Percentiles rank a stretch among this genome's conserved stretches.
These are phyloP conservation scores for Globisporangium megalacanthum DNA, from an alignment of 352 stramenopile genomes.

Conservation along the genomic window DNA sequence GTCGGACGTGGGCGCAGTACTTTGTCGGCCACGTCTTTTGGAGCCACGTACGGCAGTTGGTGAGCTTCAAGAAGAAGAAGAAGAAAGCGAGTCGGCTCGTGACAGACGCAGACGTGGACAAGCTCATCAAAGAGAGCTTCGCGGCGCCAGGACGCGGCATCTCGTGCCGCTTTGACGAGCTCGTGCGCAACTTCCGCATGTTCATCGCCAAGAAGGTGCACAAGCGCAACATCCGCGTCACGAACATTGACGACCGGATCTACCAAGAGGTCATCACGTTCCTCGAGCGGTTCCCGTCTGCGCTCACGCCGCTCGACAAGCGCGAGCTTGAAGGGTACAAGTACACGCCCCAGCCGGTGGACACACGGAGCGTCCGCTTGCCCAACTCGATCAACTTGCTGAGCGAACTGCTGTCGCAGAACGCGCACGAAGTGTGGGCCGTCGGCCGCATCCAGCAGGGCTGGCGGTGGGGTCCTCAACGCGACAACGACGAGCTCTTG, in stretches of 20 bases:
- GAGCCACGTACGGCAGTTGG: conserved; percentile 32
- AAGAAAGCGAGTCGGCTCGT: conserved; percentile 48
- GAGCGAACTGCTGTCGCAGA: conserved; percentile 62
- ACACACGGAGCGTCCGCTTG: conserved; percentile 57
- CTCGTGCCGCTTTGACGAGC: conserved; percentile 73
- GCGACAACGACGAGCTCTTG: conserved; percentile 65
- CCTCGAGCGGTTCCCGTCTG: conserved; percentile 66
- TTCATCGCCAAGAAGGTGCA: conserved; percentile 78
- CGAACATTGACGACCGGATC: conserved; percentile 65
- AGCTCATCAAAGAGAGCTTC: conserved; percentile 60
- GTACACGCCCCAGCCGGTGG: conserved; percentile 59
- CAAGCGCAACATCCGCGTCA: conserved; percentile 41
- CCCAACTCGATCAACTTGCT: conserved; percentile 59
- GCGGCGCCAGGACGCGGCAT: conserved; percentile 53
- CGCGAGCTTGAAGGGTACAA: conserved; percentile 80
- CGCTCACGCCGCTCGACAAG: conserved; percentile 60
- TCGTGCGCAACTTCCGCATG: conserved; percentile 78
- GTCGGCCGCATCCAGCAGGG: conserved; percentile 64
- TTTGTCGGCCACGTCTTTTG: conserved; percentile 47
- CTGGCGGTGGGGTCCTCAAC: conserved; percentile 53
- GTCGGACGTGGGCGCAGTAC: conserved; percentile 51
- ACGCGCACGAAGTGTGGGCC: conserved; percentile 78
- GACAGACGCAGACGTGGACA: conserved; percentile 60
- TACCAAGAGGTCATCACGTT: conserved; percentile 71
- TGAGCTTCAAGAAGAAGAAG: conserved; percentile 38